Percentiles rank a stretch among this genome's conserved stretches.
Evolutionary conservation across 2,329 filamentous ascomycete species (phyloP).

Genomic region (Trichoderma guizhouense): DNA sequence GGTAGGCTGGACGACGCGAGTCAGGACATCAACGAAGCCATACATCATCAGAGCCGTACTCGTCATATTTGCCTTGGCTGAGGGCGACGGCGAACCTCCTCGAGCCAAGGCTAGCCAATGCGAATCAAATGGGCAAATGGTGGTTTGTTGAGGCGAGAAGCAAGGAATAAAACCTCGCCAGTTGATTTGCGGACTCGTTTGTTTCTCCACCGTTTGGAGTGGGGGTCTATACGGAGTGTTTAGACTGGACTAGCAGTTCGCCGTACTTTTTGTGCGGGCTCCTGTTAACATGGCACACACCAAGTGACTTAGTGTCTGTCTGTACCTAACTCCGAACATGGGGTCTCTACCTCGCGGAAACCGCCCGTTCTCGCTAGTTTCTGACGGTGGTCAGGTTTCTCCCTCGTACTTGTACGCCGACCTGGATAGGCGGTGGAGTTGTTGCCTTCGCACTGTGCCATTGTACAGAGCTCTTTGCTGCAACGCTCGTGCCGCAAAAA

Average conservation of each 20-base stretch:
- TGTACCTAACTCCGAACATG: neutral
- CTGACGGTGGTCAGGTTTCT: neutral
- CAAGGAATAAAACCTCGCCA: neutral
- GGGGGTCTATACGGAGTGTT: neutral
- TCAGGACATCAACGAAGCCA: neutral
- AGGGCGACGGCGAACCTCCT: neutral
- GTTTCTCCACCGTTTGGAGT: neutral
- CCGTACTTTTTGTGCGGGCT: neutral
- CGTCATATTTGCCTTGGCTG: neutral
- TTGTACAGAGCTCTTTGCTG: neutral
- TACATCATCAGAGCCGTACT: neutral
- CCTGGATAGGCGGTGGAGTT: neutral
- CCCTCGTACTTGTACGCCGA: neutral
- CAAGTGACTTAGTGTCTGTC: neutral
- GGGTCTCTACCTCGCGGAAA: neutral
- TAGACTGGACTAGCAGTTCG: neutral
- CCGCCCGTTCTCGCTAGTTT: neutral
- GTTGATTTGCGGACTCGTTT: neutral
- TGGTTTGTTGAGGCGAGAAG: neutral
- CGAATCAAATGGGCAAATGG: neutral
- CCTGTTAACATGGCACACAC: neutral
- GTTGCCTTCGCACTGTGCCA: neutral
- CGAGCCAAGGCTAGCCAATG: neutral
- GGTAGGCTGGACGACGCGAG: neutral
- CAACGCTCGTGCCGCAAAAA: conserved; percentile 1